Base-by-base conservation (phyloP, 2,329 filamentous ascomycete genomes). In the Microdochium bolleyi region DNA sequence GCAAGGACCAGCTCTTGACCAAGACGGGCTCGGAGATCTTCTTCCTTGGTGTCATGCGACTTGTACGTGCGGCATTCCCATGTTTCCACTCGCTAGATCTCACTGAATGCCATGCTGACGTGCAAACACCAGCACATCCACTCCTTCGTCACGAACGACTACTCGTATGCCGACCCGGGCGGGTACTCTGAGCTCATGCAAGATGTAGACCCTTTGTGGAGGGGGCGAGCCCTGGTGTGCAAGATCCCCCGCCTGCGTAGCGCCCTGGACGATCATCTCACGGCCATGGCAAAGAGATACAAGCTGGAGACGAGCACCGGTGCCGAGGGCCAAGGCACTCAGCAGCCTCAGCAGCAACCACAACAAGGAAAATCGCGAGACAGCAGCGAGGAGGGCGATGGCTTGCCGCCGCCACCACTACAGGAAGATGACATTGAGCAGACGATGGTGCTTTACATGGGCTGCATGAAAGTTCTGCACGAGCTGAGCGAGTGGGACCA, bases 221-320 rank as follows among this genome's bases (percentile, higher is more conserved):
- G 62, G 3, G 65, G 62, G 19, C 34, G 66, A n/a, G 55, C 58
- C 2, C 62, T 67, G 57, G 67, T 67, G 64, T 64, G 62, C 1
- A 56, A 52, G 13, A 66, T 61, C 14, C 53, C 41, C 7, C 41
- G 41, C 7, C 13, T 46, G 7, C 41, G 41, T 19, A 22, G 41
- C 10, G 19, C 16, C 19, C 41, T 46, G 3, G 13, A 19, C 21
- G 41, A 46, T 46, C 41, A 46, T 8, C 41, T 46, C n/a, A 11
- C 21, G 8, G 19, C 41, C 19, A 46, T 46, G 41, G 41, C 41
- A 19, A 46, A 46, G 41, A 46, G 21, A 13, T 46, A 46, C 41
- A 22, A 24, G 21, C 41, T 46, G 9, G 41, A 46, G 41, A 22
- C 41, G 21, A 19, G 27, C 27, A n/a, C n/a, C n/a, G n/a, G n/a